Evolutionary conservation across 202 grass and related monocot genomes (phyloP).

Genomic region (Schoenoplectus triqueter): DNA sequence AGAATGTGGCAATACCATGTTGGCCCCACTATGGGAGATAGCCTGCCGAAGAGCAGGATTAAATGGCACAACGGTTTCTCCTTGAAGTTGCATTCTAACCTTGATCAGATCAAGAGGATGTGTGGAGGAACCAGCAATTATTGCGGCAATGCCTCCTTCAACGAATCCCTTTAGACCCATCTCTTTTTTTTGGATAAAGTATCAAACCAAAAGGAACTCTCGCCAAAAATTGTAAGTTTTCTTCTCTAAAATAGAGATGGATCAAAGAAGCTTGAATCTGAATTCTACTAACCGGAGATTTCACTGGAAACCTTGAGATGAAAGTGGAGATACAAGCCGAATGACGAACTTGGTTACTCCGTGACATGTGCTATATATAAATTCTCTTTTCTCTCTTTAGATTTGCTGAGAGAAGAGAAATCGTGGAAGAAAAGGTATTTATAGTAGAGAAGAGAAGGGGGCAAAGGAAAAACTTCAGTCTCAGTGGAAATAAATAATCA

Average conservation of each 20-base stretch:
- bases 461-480: background rate
- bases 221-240: background rate
- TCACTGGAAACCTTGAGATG: conserved; percentile 29
- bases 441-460: background rate
- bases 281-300: conserved; percentile 17
- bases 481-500: background rate
- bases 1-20: conserved; percentile 35
- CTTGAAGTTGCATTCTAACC: conserved; percentile 70
- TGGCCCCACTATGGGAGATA: conserved; percentile 49
- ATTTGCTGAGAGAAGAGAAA: conserved; percentile 18
- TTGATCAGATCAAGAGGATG: conserved; percentile 69
- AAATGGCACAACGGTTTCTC: conserved; percentile 37
- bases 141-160: conserved; percentile 52
- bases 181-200: conserved; percentile 2
- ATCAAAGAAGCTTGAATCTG: background rate
- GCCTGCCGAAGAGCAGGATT: conserved; percentile 57
- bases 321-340: conserved; percentile 30
- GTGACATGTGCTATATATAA: conserved; percentile 28
- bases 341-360: conserved; percentile 35
- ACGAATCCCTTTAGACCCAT: conserved; percentile 62
- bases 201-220: background rate
- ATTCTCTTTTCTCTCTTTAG: background rate
- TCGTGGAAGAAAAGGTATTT: background rate
- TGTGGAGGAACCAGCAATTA: conserved; percentile 56
- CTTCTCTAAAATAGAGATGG: background rate